Evolutionary conservation across 176 grass and related monocot genomes (phyloP), one percentile per base, ranked within the genome.

Genomic region (Calamus simplicifolius): DNA sequence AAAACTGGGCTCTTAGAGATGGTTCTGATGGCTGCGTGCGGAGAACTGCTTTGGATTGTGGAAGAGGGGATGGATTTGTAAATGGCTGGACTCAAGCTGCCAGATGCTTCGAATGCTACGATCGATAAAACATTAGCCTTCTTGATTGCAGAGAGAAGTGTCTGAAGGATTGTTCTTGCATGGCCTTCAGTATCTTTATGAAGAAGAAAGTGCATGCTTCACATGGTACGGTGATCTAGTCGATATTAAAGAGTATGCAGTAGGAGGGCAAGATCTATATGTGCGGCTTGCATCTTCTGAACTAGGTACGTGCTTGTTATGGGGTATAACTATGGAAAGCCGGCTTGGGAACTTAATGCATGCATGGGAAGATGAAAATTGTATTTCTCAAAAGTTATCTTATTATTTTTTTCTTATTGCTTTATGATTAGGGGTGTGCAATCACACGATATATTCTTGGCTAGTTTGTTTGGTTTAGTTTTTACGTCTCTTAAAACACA

Each of bases 161-260:
- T 76, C 62, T 77, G 61, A 74, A 56, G 29, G 80, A 85, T 69
- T 96, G 91, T 56, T 90, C 86, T 7, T 96, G 91, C 68, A 12
- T 69, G 27, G 91, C 77, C n/a, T 96, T 77, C 66, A 59, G 83
- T 1, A 79, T 73, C 1, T 82, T 14, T 67, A n/a, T 63, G 72
- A 78, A 6, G 80, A 80, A 16, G 80, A 63, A 8, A 87, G 70
- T 55, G 88, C 83, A 1, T 92, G 83, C 68, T 68, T 92, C 57
- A 75, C 84, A 19, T 92, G 88, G 88, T 59, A 16, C 19, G 75
- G 76, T 15, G 30, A 52, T 27, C 61, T 92, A 10, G 13, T 77
- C 3, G 88, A 92, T 64, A 62, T 87, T 59, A 71, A 77, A n/a
- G 61, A 55, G 50, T 92, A 84, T 59, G 6, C 50, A 12, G 19